Conservation (phyloP, 257 asterid species). For the Lycium ferocissimum region DNA sequence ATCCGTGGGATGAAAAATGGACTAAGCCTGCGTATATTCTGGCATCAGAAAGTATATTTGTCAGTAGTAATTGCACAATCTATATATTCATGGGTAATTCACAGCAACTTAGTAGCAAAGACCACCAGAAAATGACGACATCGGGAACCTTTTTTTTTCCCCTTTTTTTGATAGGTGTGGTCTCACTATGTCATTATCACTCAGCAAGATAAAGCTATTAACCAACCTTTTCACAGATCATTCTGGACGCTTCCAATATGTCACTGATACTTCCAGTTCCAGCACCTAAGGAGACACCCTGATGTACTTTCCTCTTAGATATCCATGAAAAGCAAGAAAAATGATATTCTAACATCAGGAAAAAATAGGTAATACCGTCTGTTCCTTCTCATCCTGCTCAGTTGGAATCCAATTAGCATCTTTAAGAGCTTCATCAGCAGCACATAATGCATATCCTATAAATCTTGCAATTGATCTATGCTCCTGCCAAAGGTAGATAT, state of each 20-base stretch:
- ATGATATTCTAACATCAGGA: slow-evolving; percentile 13
- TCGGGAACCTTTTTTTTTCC: neutral
- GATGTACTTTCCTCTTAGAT: slow-evolving; percentile 47
- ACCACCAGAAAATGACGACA: neutral
- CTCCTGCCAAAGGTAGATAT: slow-evolving; percentile 55
- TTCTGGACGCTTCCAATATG: slow-evolving; percentile 82
- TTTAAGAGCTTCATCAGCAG: slow-evolving; percentile 90
- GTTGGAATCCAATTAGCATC: slow-evolving; percentile 93
- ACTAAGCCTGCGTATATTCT: slow-evolving; percentile 88
- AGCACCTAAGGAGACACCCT: slow-evolving; percentile 99
- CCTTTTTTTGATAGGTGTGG: neutral
- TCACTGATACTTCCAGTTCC: slow-evolving; percentile 96
- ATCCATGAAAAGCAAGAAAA: slow-evolving; percentile 33
- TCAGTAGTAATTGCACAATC: slow-evolving; percentile 13
- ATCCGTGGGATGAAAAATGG: slow-evolving; percentile 97
- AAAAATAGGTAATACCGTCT: slow-evolving; percentile 64
- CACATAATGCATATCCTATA: slow-evolving; percentile 92
- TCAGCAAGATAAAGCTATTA: slow-evolving; percentile 5
- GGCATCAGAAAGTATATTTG: slow-evolving; percentile 40
- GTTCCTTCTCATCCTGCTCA: slow-evolving; percentile 77
- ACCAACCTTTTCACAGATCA: slow-evolving; percentile 86
- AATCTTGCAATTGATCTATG: slow-evolving; percentile 90
- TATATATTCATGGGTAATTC: neutral
- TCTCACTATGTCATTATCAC: neutral
- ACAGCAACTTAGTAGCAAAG: slow-evolving; percentile 22